Percentiles rank a stretch among this genome's conserved stretches.
Evolutionary conservation across 192 early-diverging fungal genomes (phyloP).

Genomic region (Phycomyces nitens): DNA sequence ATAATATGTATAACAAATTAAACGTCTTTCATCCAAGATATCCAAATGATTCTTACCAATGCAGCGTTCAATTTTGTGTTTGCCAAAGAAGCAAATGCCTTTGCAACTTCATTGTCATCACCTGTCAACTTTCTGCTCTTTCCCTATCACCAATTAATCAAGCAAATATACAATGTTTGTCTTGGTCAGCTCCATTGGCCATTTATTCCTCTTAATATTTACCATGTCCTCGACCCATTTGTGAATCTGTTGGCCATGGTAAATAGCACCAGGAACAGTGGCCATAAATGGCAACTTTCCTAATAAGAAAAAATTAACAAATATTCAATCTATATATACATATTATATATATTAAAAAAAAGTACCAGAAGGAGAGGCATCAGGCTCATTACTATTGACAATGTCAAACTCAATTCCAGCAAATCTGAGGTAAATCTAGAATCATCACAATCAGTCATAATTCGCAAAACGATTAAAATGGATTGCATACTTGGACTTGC

Average conservation of each 20-base stretch:
- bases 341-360: background rate
- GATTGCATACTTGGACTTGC: slow-evolving; percentile 39
- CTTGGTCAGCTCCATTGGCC: background rate
- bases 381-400: slow-evolving; percentile 45
- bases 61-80: slow-evolving; percentile 54
- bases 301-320: slow-evolving; percentile 9
- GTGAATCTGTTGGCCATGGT: slow-evolving; percentile 44
- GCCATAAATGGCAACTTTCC: slow-evolving; percentile 55
- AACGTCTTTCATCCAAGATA: no score
- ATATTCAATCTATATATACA: background rate
- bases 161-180: background rate
- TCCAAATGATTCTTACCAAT: slow-evolving; percentile 39
- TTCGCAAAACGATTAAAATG: no score
- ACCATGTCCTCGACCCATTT: slow-evolving; percentile 48
- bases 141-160: background rate
- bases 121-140: slow-evolving; percentile 19
- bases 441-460: background rate
- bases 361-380: slow-evolving; percentile 54
- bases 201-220: slow-evolving; percentile 2
- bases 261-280: slow-evolving; percentile 38
- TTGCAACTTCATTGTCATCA: slow-evolving; percentile 35
- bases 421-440: slow-evolving; percentile 47
- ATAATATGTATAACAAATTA: background rate
- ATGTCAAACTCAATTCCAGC: slow-evolving; percentile 42
- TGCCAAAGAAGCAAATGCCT: slow-evolving; percentile 44